A percentile compares a stretch with the other conserved stretches of the same genome.
phyloP scores from a whole-genome alignment of 2,329 filamentous ascomycete species.

The Dactylellina cionopaga region DNA sequence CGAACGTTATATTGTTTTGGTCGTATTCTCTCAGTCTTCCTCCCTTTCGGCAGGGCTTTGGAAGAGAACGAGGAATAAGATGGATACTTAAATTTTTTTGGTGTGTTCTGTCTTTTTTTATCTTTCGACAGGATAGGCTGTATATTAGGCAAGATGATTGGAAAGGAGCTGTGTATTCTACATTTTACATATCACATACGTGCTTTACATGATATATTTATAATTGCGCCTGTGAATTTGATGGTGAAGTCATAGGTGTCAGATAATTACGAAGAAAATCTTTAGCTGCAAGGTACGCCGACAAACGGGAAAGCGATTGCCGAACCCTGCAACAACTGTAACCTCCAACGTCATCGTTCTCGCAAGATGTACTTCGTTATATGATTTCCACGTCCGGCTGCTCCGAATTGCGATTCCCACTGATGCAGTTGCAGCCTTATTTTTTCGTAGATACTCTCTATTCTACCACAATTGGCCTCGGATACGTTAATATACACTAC shows the following conservation, averaged over 20 bases:
- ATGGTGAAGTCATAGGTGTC: too few relatives aligned
- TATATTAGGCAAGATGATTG: conserved; percentile 2
- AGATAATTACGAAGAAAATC: too few relatives aligned
- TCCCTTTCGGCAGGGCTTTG: conserved; percentile 22
- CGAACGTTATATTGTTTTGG: conserved; percentile 1
- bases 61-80: background rate
- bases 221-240: too few relatives aligned
- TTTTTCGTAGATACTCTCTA: too few relatives aligned
- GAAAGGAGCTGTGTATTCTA: background rate
- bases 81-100: too few relatives aligned
- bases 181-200: too few relatives aligned
- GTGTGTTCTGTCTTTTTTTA: conserved; percentile 2
- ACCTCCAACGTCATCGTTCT: background rate
- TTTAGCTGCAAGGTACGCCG: conserved; percentile 28
- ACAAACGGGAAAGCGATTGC: background rate
- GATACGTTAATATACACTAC: too few relatives aligned
- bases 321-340: background rate
- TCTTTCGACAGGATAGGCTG: conserved; percentile 2
- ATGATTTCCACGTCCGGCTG: background rate
- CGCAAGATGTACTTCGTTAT: too few relatives aligned
- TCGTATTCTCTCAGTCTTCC: background rate
- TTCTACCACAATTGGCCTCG: too few relatives aligned
- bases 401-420: too few relatives aligned
- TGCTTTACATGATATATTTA: too few relatives aligned
- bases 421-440: too few relatives aligned